These are phyloP conservation scores for Penicillium hordei DNA, from an alignment of 2,329 filamentous ascomycete genomes.

Conservation along the genomic window DNA sequence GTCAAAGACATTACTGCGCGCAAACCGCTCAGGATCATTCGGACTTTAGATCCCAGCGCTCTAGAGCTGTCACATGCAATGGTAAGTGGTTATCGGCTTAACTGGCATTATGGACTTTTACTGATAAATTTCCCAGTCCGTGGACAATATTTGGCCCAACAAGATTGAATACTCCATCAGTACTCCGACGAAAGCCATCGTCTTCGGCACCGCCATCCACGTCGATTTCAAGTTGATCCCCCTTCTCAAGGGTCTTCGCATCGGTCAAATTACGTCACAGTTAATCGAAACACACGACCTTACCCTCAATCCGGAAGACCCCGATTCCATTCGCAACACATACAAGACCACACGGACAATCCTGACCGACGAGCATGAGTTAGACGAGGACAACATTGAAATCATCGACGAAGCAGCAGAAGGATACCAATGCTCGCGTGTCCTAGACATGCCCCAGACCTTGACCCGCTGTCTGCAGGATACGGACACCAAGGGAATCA, in stretches of 20 bases:
- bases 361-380: conserved; percentile 65
- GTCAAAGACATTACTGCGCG: conserved; percentile 80
- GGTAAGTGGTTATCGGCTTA: conserved; percentile 46
- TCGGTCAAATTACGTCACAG: conserved; percentile 79
- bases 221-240: conserved; percentile 86
- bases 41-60: conserved; percentile 72
- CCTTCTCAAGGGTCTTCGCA: conserved; percentile 79
- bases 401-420: conserved; percentile 59
- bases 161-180: conserved; percentile 96
- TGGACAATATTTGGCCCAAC: conserved; percentile 97
- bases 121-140: conserved; percentile 53
- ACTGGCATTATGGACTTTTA: background rate
- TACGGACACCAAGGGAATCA: conserved; percentile 83
- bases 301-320: conserved; percentile 52
- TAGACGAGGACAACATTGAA: conserved; percentile 63
- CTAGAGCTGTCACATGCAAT: conserved; percentile 82
- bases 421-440: conserved; percentile 60
- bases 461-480: conserved; percentile 85
- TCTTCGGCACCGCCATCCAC: conserved; percentile 83
- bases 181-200: conserved; percentile 88
- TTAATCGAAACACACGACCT: conserved; percentile 77
- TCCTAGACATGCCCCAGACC: conserved; percentile 72
- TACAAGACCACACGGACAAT: conserved; percentile 67
- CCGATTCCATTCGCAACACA: conserved; percentile 41
- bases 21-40: conserved; percentile 75